Base-by-base conservation (phyloP, 2,329 filamentous ascomycete genomes). In the Fusarium cyanostomum region DNA sequence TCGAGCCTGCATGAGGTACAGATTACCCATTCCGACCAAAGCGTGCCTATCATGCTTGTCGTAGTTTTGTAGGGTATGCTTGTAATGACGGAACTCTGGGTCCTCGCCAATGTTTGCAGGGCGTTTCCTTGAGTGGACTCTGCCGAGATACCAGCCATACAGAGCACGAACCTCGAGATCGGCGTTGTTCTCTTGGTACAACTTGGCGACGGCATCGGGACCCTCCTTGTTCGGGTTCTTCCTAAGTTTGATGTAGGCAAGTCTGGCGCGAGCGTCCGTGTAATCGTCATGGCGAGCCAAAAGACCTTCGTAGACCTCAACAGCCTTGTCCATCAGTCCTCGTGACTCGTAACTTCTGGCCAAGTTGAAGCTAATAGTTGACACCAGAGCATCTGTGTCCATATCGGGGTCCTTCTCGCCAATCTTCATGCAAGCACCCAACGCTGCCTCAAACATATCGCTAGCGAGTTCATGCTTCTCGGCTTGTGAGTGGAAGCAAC, bases 41-140 rank as follows among this genome's bases (percentile, higher is more conserved):
- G 95, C 92, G 75, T 99, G 99, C n/a, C 92, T 86, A 74, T 99
- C 95, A 74, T 99, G 95, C 82, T 98, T 99, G 80, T 99, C 94
- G 74, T 93, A 90, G 67, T 94, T 89, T 74, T 96, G 92, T 27
- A 99, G 81, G 0, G 94, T 98, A 76, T 97, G 93, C 79, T 98
- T 99, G 83, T 96, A 96, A 74, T 97, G 94, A 4, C 93, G 88
- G 71, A 97, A 90, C 76, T 99, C 95, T 30, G 89, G 88, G 73
- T 99, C 96, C 72, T 98, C 94, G 13, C 88, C 88, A 58, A 97
- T 84, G 72, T 95, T 94, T 48, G 86, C 80, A 4, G 89, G 88
- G 55, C 90, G 86, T 79, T 95, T 97, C 77, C 94, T 93, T 11
- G 91, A 89, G 68, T 86, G 82, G 13, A 86, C 81, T 73, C 92